phyloP scores from a whole-genome alignment of 1,284 basidiomycete genomes.

The Hypsizygus ulmarius region DNA sequence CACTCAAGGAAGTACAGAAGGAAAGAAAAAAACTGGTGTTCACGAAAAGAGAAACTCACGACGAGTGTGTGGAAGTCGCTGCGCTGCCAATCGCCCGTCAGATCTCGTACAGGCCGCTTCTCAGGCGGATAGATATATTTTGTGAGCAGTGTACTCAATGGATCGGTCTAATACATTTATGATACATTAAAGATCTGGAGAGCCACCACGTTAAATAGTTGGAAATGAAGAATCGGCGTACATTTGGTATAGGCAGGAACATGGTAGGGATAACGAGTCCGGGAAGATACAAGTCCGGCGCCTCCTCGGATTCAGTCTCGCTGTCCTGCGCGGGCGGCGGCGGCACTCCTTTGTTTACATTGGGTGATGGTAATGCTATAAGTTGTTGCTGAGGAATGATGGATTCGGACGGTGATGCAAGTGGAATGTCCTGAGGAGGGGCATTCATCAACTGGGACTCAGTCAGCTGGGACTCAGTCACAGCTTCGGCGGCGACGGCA shows the following conservation, averaged over 20 bases:
- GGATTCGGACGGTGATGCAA: conserved; percentile 25
- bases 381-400: conserved; percentile 15
- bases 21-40: background rate
- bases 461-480: conserved; percentile 30
- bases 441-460: conserved; percentile 31
- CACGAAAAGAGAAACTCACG: conserved; percentile 40
- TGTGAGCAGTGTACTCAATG: conserved; percentile 70
- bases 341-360: conserved; percentile 44
- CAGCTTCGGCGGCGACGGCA: conserved; percentile 18
- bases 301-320: conserved; percentile 47
- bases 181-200: conserved; percentile 44
- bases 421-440: conserved; percentile 37
- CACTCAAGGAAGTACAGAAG: too few relatives aligned
- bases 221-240: conserved; percentile 55
- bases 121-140: conserved; percentile 79
- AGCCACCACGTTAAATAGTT: conserved; percentile 60
- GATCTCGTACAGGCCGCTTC: conserved; percentile 66
- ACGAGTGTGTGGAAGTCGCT: conserved; percentile 73
- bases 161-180: conserved; percentile 67
- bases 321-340: conserved; percentile 42
- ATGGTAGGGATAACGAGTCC: conserved; percentile 65
- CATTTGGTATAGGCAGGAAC: conserved; percentile 82
- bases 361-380: conserved; percentile 26
- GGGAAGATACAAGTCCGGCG: conserved; percentile 56
- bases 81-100: conserved; percentile 68